Evolutionary conservation across 140 eudicot species (phyloP).

Genomic region (Oenanthe javanica): DNA sequence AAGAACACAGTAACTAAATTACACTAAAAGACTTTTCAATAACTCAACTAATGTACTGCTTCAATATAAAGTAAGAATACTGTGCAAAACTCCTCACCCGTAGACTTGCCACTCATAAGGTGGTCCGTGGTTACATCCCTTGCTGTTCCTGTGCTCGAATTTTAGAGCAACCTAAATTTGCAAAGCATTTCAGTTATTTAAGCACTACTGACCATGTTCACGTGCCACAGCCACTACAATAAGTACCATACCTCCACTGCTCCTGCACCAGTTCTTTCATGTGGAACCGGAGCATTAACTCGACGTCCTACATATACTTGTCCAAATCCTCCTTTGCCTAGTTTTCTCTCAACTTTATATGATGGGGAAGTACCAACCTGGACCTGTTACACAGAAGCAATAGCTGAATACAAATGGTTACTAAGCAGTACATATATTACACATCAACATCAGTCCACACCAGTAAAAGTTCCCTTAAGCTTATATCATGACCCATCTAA

Average conservation of each 20-base stretch:
- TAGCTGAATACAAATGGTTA: neutral
- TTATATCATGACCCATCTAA: neutral
- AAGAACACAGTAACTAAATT: neutral
- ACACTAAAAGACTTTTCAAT: neutral
- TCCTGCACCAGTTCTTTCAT: constrained; percentile 63
- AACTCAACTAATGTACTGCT: neutral
- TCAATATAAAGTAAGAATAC: neutral
- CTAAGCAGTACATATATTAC: neutral
- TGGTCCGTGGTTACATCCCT: constrained; percentile 90
- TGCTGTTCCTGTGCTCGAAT: constrained; percentile 84
- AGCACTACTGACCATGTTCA: neutral
- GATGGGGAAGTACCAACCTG: constrained; percentile 72
- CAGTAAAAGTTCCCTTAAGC: neutral
- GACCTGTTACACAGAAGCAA: constrained; percentile 41
- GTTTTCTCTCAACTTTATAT: constrained; percentile 66
- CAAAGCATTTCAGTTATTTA: neutral
- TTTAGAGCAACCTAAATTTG: constrained; percentile 66
- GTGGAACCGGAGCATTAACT: constrained; percentile 39
- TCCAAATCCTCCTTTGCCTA: constrained; percentile 95
- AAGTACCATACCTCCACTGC: constrained; percentile 64
- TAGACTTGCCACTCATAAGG: constrained; percentile 95
- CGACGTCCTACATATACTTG: constrained; percentile 90
- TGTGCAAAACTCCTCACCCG: constrained; percentile 34
- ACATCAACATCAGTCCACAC: neutral
- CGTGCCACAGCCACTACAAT: neutral